These are phyloP conservation scores for Paecilomyces niveus DNA, from an alignment of 2,329 filamentous ascomycete genomes.

Conservation along the genomic window DNA sequence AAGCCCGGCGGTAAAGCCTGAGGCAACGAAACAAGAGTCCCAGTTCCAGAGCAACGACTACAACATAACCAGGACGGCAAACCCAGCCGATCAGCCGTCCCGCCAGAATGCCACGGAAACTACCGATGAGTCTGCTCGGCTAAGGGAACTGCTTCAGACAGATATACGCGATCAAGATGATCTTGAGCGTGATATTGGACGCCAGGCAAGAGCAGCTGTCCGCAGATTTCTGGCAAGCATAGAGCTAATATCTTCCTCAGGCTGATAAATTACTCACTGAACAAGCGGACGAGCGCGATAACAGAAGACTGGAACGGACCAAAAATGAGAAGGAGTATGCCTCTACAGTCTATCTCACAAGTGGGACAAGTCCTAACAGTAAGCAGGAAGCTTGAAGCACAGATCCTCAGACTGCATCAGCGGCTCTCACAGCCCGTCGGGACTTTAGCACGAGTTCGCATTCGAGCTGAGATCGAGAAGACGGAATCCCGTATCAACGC, in stretches of 20 bases:
- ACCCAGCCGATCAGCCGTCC: background rate
- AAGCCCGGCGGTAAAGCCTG: background rate
- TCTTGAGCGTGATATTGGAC: conserved; percentile 75
- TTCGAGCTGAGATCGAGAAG: conserved; percentile 53
- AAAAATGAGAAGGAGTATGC: conserved; percentile 40
- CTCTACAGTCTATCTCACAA: background rate
- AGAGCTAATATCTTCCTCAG: conserved; percentile 16
- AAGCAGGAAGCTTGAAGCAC: conserved; percentile 55
- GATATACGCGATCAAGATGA: conserved; percentile 81
- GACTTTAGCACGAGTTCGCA: conserved; percentile 41
- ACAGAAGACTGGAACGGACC: conserved; percentile 55
- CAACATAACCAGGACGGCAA: background rate
- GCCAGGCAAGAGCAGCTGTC: conserved; percentile 35
- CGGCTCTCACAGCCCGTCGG: conserved; percentile 51
- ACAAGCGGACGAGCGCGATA: conserved; percentile 58
- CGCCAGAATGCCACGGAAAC: conserved; percentile 1
- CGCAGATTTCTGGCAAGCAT: background rate
- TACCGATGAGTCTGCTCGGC: conserved; percentile 52
- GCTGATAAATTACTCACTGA: conserved; percentile 55
- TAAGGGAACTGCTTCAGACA: conserved; percentile 55
- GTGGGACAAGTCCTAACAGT: background rate
- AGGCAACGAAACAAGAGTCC: background rate
- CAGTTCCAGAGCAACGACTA: background rate
- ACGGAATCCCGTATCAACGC: conserved; percentile 58
- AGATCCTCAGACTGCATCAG: conserved; percentile 55